Evolutionary conservation across 257 asterid species (phyloP), one percentile per base, ranked within the genome.

Genomic region (Eustoma russellianum): DNA sequence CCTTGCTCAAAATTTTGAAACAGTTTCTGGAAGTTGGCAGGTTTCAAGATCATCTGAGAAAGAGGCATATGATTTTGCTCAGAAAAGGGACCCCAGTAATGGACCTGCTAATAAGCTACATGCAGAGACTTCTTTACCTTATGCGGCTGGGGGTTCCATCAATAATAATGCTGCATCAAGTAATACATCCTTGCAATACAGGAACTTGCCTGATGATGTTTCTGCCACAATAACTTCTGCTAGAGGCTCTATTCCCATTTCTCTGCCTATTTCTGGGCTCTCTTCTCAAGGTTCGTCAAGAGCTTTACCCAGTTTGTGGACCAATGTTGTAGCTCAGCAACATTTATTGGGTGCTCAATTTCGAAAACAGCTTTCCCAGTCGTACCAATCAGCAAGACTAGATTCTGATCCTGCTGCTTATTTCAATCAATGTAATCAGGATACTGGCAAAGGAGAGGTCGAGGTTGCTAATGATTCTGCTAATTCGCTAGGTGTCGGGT

Each of bases 381-480:
- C 74, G 28, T 50, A 73, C 67, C 85, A 60, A 65, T 67, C 78
- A 48, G 76, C 69, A 62, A 62, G 75, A 55, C 67, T 69, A 70
- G 87, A 80, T 65, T 74, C 83, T 59, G 71, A 85, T 66, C 48
- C 74, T 9, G 53, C 76, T 62, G 67, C 70, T 68, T 71, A 66
- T 65, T 64, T 34, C 46, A 46, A 59, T 59, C 71, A 61, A 54
- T 63, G 41, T 41, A 74, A 60, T 51, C 67, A 60, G 30, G 67
- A 74, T 66, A 68, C 48, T 14, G 41, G 55, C 17, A 71, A 63
- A 51, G 74, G 57, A 33, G 55, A 62, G 7, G 48, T 74, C 13
- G 59, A 67, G 60, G 9, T 57, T 34, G 67, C 69, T 53, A 59
- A 47, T 48, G 55, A 46, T 50, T 71, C 66, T 53, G 75, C 43